These are phyloP conservation scores for Jatropha podagrica DNA, from an alignment of 441 rosid genomes.

Conservation along the genomic window DNA sequence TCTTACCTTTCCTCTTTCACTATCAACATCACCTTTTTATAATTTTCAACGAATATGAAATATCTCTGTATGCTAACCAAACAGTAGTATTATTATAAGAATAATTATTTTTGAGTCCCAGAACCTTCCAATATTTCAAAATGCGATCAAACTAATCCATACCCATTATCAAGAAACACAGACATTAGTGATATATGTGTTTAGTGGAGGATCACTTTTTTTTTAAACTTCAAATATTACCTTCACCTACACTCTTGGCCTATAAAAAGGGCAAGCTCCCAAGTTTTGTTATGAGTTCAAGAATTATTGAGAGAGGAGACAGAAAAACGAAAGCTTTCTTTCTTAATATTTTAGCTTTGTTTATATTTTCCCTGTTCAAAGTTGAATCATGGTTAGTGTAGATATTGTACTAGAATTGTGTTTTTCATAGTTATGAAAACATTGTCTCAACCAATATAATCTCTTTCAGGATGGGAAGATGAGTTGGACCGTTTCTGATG, in stretches of 20 bases:
- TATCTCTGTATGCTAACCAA: background rate
- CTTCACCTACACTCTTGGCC: slow-evolving; percentile 23
- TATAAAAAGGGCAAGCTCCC: slow-evolving; percentile 37
- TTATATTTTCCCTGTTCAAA: slow-evolving; percentile 5
- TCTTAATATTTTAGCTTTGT: background rate
- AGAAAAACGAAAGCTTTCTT: background rate
- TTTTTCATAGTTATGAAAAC: background rate
- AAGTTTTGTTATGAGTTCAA: slow-evolving; percentile 9
- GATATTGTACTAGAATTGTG: background rate
- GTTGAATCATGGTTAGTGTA: slow-evolving; percentile 32
- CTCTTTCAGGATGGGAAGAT: slow-evolving; percentile 45
- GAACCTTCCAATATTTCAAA: slow-evolving; percentile 29
- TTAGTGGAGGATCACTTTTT: slow-evolving; percentile 36
- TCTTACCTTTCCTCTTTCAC: slow-evolving; percentile 7
- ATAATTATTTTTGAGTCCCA: slow-evolving; percentile 17
- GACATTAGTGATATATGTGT: too few species aligned
- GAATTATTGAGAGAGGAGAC: background rate
- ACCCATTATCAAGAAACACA: slow-evolving; percentile 15
- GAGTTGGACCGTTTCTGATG: slow-evolving; percentile 53
- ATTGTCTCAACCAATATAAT: background rate
- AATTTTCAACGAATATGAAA: background rate
- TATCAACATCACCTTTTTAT: slow-evolving; percentile 34
- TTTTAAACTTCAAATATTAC: slow-evolving; percentile 15
- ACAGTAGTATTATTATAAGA: background rate
- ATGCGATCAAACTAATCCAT: slow-evolving; percentile 29